Evolutionary conservation across 306 rosid species (phyloP), one percentile per base, ranked within the genome.

Genomic region (Gynostemma pentaphyllum): DNA sequence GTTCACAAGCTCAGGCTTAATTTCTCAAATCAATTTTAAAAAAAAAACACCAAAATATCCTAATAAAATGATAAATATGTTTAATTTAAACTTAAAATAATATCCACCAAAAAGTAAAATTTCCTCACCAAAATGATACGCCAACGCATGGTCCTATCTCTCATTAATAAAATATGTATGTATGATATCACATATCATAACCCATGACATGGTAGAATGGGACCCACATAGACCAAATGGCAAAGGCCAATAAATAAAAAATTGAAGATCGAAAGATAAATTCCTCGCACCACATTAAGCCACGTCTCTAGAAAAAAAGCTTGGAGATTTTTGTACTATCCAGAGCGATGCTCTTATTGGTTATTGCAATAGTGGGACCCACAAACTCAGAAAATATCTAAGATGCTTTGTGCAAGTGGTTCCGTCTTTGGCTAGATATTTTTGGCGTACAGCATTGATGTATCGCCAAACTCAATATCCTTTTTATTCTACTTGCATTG

Each of bases 331-430:
- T 12, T 9, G 8, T 4, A 29, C 5, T 54, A 54, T 54, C 62
- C 2, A 2, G 23, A 54, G 62, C 42, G 28, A 7, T 19, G 0
- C 15, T 29, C 42, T 24, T 15, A 54, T 54, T 54, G 62, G 62
- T 24, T 7, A 15, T 54, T 54, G 23, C 41, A 15, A 13, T 4
- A 15, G 62, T 30, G 62, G 62, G 41, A 29, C 62, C 62, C 42
- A 29, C 62, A 0, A 15, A 2, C 9, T 2, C 0, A 39, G 7
- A 29, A 54, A 54, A 54, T 54, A 54, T 54, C 62, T 54, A 8
- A 54, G 62, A 54, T 52, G 18, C 60, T 52, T 52, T 52, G 60
- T 7, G 60, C 60, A 27, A 52, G 39, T 52, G 60, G 60, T 37
- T 4, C n/a, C 52, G 27, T 21, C 50, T 45, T 1, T 16, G 11